phyloP scores from a whole-genome alignment of 1,284 basidiomycete genomes.

The Naganishia cerealis region DNA sequence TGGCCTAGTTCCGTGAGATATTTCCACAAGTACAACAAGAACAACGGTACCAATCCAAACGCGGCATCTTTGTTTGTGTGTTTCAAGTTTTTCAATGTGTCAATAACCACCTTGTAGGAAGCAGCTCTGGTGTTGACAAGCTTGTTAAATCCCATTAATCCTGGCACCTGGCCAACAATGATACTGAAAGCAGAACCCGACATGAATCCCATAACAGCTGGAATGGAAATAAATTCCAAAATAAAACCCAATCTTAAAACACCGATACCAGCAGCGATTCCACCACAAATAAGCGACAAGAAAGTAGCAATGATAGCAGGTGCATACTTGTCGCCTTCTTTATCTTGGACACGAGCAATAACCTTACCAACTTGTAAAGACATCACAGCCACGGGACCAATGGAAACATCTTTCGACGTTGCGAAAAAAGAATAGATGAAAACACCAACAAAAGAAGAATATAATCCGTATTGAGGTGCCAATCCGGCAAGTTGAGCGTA shows the following conservation, averaged over 20 bases:
- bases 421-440: conserved; percentile 57
- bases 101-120: conserved; percentile 89
- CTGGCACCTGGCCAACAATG: conserved; percentile 77
- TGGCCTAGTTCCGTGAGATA: conserved; percentile 64
- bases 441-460: conserved; percentile 87
- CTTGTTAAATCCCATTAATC: conserved; percentile 73
- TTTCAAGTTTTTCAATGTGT: conserved; percentile 76
- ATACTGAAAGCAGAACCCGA: conserved; percentile 84
- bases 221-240: conserved; percentile 78
- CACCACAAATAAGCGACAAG: conserved; percentile 83
- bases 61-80: conserved; percentile 77
- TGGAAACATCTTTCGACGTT: conserved; percentile 91
- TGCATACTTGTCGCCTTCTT: conserved; percentile 57
- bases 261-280: conserved; percentile 88
- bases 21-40: conserved; percentile 70
- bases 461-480: conserved; percentile 83
- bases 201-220: conserved; percentile 84
- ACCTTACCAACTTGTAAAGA: conserved; percentile 84
- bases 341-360: conserved; percentile 64
- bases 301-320: conserved; percentile 77
- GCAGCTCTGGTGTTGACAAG: conserved; percentile 77
- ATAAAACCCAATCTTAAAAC: conserved; percentile 88
- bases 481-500: conserved; percentile 78
- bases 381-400: conserved; percentile 98
- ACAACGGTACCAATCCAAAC: conserved; percentile 72